Base-by-base conservation (phyloP, 2,329 filamentous ascomycete species). In the Trichoderma cornu-damae region DNA sequence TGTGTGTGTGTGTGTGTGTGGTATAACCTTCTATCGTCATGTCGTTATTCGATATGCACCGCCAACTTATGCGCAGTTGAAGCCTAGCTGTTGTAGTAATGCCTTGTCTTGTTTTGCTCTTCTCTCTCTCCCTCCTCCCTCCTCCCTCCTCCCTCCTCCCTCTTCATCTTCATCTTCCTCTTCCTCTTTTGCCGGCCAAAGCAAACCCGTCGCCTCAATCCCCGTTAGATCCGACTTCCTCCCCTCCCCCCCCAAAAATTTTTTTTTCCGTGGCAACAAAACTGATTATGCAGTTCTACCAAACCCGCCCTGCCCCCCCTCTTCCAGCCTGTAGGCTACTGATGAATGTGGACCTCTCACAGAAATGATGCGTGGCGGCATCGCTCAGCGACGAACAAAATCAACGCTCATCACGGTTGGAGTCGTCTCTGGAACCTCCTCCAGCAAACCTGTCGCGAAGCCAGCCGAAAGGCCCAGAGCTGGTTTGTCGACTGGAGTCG, bases 391-490 rank as follows among this genome's bases (percentile, higher is more conserved):
- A 18, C 5, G 16, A 43, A 14, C 2, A n/a, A 52, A 9, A 52
- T 52, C 40, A 57, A 9, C 52, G 58, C 26, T 64, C 65, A 22
- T 70, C 68, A 18, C 69, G 66, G 26, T 65, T 63, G 12, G 67
- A 62, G 24, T 68, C 66, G 35, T 64, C 63, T 6, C 61, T 60
- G 11, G 66, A 64, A 14, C 66, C 63, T 55, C 68, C 65, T n/a
- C 62, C 60, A 1, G 63, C 57, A 32, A 79, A 76, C 37, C 70
- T 71, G 42, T 73, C 73, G 46, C 77, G 72, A 18, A 79, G 62
- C 77, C 77, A 79, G 58, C 69, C 68, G 1, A 78, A 61, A 30
- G 75, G 71, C 2, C 74, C 71, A 37, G 68, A 64, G 3, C 68
- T 67, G n/a, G 70, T 67, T 28, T 63, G 62, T 26, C 67, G 65